Conservation (phyloP, 2,329 filamentous ascomycete species). For the Pyrenophora teres region DNA sequence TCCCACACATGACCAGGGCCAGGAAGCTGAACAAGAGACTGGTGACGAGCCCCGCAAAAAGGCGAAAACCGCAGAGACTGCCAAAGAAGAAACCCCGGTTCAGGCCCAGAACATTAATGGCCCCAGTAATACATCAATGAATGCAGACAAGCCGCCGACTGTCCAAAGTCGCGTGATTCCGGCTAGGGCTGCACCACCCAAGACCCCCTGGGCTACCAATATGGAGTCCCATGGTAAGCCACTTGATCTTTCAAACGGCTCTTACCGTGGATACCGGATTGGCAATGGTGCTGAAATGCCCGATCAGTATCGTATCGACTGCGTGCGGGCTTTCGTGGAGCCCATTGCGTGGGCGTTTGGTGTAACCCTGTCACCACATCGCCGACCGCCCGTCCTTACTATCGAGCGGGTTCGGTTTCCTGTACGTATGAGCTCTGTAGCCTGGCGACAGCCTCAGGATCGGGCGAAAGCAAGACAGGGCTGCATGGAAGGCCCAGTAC, state of each 20-base stretch:
- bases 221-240: conserved; percentile 25
- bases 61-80: conserved; percentile 41
- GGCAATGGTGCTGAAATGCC: conserved; percentile 64
- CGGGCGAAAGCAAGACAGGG: conserved; percentile 58
- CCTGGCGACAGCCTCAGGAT: conserved; percentile 60
- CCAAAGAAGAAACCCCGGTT: conserved; percentile 16
- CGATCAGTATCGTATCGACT: conserved; percentile 60
- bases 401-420: conserved; percentile 60
- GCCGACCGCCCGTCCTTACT: conserved; percentile 53
- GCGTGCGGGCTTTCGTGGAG: conserved; percentile 61
- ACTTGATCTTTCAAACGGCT: conserved; percentile 38
- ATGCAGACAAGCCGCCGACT: conserved; percentile 15
- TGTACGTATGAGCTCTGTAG: conserved; percentile 60
- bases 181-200: conserved; percentile 35
- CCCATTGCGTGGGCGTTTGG: conserved; percentile 63
- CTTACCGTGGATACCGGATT: conserved; percentile 64
- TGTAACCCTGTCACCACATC: conserved; percentile 56
- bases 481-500: conserved; percentile 62
- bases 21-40: conserved; percentile 16
- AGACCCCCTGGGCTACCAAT: conserved; percentile 32
- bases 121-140: conserved; percentile 8
- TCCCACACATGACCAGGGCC: conserved; percentile 4
- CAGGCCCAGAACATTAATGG: conserved; percentile 17
- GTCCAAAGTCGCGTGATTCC: conserved; percentile 33
- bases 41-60: conserved; percentile 47